Conservation (phyloP, 2,329 filamentous ascomycete species). For the Hymenoscyphus salicellus region DNA sequence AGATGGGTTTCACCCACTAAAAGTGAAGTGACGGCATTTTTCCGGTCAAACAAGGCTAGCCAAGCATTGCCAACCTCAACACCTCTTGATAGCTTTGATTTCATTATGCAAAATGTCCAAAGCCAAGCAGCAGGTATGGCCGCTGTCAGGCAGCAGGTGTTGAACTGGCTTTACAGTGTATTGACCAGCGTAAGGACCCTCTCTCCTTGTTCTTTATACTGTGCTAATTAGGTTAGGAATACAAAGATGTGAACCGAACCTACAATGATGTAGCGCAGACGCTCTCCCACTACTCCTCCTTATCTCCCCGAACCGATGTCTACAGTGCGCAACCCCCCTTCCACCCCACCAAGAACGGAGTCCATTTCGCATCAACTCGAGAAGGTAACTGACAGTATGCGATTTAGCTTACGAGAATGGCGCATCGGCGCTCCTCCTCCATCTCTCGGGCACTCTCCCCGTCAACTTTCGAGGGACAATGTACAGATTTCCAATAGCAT, state of each 20-base stretch:
- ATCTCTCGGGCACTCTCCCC: conserved; percentile 84
- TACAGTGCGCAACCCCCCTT: conserved; percentile 65
- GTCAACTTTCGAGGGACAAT: conserved; percentile 83
- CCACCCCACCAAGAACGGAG: conserved; percentile 28
- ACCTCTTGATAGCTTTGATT: conserved; percentile 25
- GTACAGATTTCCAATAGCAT: conserved; percentile 84
- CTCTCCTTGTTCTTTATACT: not conserved
- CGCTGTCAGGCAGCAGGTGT: conserved; percentile 81
- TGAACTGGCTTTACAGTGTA: conserved; percentile 94
- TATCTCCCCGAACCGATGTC: conserved; percentile 86
- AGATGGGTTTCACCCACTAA: not conserved
- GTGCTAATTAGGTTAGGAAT: conserved; percentile 62
- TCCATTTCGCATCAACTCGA: not conserved
- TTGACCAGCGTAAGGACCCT: conserved; percentile 63
- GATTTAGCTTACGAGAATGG: conserved; percentile 80
- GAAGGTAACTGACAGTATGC: conserved; percentile 31
- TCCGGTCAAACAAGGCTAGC: not conserved
- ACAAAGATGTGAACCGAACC: conserved; percentile 85
- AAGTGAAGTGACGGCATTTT: not conserved
- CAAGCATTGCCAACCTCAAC: not conserved
- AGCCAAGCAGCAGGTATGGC: conserved; percentile 31
- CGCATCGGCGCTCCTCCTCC: conserved; percentile 78
- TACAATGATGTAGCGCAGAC: conserved; percentile 88
- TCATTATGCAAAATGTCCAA: conserved; percentile 18
- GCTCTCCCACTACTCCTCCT: conserved; percentile 73